These are phyloP conservation scores for Coix lacrymajobi DNA, from an alignment of 176 grass and related monocot species.

Conservation along the genomic window DNA sequence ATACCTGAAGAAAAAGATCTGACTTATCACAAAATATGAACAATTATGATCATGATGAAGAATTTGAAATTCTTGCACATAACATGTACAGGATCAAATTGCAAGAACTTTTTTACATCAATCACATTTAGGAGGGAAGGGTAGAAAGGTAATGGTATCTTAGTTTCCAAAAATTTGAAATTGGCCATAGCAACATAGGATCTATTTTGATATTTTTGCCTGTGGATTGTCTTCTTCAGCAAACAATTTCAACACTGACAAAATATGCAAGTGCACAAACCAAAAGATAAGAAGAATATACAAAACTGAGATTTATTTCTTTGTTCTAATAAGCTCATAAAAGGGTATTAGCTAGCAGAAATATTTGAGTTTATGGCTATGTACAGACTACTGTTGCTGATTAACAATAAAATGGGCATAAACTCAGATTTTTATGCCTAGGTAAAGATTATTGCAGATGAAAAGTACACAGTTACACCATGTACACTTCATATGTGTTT, in stretches of 20 bases:
- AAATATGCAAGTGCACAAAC: neutral
- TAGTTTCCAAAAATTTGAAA: neutral
- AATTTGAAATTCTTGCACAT: neutral
- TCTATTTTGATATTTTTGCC: neutral
- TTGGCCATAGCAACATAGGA: neutral
- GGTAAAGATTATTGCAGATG: neutral
- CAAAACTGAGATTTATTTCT: neutral
- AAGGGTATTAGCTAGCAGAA: neutral
- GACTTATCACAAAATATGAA: slow-evolving; percentile 29
- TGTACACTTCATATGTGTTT: neutral
- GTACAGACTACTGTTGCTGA: neutral
- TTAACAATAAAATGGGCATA: neutral
- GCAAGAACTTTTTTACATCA: slow-evolving; percentile 4
- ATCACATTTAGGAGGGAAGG: neutral
- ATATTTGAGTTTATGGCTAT: neutral
- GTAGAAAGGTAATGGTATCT: neutral
- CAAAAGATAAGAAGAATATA: neutral
- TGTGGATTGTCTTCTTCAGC: neutral
- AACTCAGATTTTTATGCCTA: neutral
- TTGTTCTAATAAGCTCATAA: neutral
- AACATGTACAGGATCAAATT: neutral
- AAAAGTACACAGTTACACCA: neutral
- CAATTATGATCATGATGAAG: neutral
- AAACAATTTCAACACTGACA: neutral
- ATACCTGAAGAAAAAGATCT: slow-evolving; percentile 60